A percentile compares a stretch with the other conserved stretches of the same genome.
Conservation (phyloP, 2,329 filamentous ascomycete species). For the Lasiodiplodia sp. region DNA sequence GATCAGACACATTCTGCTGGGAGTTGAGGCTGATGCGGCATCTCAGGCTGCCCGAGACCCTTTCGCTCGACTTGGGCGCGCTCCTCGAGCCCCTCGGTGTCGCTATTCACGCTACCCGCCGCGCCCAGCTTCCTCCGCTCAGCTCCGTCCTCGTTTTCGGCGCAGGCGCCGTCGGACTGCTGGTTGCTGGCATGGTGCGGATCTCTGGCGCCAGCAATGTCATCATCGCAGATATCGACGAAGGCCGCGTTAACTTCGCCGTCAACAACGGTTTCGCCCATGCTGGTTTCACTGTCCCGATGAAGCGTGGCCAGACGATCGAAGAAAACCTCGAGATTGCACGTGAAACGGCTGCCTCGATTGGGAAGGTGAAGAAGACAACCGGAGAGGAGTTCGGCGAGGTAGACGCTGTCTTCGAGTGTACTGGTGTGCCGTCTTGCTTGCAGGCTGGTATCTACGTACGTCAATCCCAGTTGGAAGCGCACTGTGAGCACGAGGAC, state of each 20-base stretch:
- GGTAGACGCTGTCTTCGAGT: constrained; percentile 76
- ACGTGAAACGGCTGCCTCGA: constrained; percentile 56
- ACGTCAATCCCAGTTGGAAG: constrained; percentile 33
- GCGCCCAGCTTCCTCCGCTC: constrained; percentile 57
- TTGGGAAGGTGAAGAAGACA: constrained; percentile 48
- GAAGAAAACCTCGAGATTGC: constrained; percentile 63
- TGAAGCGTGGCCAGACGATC: constrained; percentile 54
- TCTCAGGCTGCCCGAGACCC: constrained; percentile 55
- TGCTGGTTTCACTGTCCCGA: constrained; percentile 52
- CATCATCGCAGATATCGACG: constrained; percentile 68
- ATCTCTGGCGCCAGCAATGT: constrained; percentile 62
- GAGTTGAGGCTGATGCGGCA: background rate
- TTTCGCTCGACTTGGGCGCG: constrained; percentile 64
- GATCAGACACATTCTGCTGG: background rate
- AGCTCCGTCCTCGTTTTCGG: constrained; percentile 65
- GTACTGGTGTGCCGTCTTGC: constrained; percentile 77
- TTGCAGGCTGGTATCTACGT: constrained; percentile 78
- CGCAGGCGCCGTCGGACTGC: constrained; percentile 66
- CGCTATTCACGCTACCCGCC: constrained; percentile 64
- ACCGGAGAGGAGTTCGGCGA: constrained; percentile 54
- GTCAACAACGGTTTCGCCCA: constrained; percentile 58
- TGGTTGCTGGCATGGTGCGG: constrained; percentile 65
- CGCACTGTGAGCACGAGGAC: background rate
- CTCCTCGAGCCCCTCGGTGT: constrained; percentile 68
- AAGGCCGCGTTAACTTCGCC: constrained; percentile 63